These are phyloP conservation scores for Pseudotulostoma volvatum DNA, from an alignment of 495 filamentous ascomycete species.

Conservation along the genomic window DNA sequence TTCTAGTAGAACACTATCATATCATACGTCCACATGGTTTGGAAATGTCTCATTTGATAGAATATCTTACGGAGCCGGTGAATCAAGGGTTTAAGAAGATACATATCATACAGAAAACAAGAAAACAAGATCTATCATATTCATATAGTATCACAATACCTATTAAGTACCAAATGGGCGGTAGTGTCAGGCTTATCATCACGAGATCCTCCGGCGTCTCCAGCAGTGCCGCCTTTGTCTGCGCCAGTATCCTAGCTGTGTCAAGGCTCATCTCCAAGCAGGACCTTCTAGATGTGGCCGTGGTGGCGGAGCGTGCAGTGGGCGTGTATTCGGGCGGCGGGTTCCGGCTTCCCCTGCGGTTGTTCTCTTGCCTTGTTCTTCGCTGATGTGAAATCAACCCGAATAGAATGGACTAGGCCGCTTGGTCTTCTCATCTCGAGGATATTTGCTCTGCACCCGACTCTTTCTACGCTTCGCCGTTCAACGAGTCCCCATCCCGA, in stretches of 20 bases:
- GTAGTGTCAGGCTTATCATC: too few relatives aligned
- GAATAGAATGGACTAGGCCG: conserved; percentile 84
- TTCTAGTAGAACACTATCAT: too few relatives aligned
- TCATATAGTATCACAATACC: too few relatives aligned
- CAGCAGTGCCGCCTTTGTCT: conserved; percentile 88
- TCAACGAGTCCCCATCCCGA: conserved; percentile 68
- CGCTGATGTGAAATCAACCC: neutral
- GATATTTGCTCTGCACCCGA: conserved; percentile 75
- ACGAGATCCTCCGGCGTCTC: too few relatives aligned
- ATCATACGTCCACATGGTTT: too few relatives aligned
- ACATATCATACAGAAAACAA: too few relatives aligned
- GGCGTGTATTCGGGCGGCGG: conserved; percentile 95
- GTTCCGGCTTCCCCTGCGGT: too few relatives aligned
- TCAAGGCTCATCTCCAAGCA: conserved; percentile 82
- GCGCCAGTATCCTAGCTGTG: conserved; percentile 73
- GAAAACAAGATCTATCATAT: too few relatives aligned
- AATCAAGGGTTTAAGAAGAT: too few relatives aligned
- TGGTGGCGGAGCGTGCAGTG: conserved; percentile 85
- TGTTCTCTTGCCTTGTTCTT: conserved; percentile 1
- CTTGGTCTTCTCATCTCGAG: conserved; percentile 75
- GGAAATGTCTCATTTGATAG: too few relatives aligned
- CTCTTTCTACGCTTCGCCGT: conserved; percentile 70
- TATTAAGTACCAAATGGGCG: too few relatives aligned
- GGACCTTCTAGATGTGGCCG: conserved; percentile 73
- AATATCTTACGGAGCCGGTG: too few relatives aligned